A percentile compares a stretch with the other conserved stretches of the same genome.
phyloP scores from a whole-genome alignment of 225 moss, liverwort and hornwort species.

The Rhytidiadelphus loreus region DNA sequence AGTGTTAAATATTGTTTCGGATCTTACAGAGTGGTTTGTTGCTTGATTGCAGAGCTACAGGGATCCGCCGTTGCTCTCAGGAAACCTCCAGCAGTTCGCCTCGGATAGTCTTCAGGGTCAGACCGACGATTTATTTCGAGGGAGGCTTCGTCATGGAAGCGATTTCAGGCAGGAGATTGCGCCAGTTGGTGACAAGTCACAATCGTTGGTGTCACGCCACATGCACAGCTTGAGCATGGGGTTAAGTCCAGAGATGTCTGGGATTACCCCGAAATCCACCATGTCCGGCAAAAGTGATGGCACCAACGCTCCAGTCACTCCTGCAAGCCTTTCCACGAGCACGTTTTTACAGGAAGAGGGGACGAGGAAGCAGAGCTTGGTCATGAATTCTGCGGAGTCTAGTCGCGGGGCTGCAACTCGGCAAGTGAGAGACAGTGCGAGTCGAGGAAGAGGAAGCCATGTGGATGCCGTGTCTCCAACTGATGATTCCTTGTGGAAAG shows the following conservation, averaged over 20 bases:
- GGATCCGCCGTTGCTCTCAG: slow-evolving; percentile 18
- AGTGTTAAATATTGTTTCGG: not conserved
- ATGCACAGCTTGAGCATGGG: slow-evolving; percentile 6
- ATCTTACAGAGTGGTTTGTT: not conserved
- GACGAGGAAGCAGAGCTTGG: slow-evolving; percentile 1
- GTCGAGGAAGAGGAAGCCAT: not conserved
- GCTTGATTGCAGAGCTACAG: slow-evolving; percentile 23
- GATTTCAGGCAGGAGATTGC: slow-evolving; percentile 10
- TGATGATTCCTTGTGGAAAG: slow-evolving; percentile 32
- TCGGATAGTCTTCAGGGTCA: not conserved
- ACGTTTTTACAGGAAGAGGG: not conserved
- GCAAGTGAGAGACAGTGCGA: slow-evolving; percentile 3
- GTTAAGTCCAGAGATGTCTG: slow-evolving; percentile 17
- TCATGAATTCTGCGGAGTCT: not conserved
- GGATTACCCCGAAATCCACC: slow-evolving; percentile 23
- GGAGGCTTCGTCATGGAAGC: slow-evolving; percentile 15
- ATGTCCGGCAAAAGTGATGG: slow-evolving; percentile 15
- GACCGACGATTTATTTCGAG: slow-evolving; percentile 7
- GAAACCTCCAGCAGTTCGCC: not conserved
- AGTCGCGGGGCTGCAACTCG: slow-evolving; percentile 10
- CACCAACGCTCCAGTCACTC: slow-evolving; percentile 9
- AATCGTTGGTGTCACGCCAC: not conserved
- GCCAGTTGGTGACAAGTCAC: not conserved
- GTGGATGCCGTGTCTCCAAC: slow-evolving; percentile 4
- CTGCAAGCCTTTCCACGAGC: slow-evolving; percentile 1